Conservation (phyloP, 2,329 filamentous ascomycete genomes). For the Penicillium sp. region DNA sequence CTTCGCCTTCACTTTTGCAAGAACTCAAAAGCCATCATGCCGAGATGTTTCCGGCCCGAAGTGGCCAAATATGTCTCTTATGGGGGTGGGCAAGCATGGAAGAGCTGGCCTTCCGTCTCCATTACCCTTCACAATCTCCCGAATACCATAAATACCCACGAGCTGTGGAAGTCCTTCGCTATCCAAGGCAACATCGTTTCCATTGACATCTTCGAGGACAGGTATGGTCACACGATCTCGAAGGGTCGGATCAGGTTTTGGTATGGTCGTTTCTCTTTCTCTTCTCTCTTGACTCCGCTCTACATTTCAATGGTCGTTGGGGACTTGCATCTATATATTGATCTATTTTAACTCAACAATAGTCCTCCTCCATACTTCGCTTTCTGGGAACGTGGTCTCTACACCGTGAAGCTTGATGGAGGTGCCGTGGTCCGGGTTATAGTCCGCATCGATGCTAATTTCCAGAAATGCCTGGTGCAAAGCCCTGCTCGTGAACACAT, state of each 20-base stretch:
- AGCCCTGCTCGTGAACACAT: constrained; percentile 37
- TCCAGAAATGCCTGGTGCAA: constrained; percentile 20
- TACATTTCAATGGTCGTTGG: not conserved
- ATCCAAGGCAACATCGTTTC: constrained; percentile 53
- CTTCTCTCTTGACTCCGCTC: not conserved
- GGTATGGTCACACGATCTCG: constrained; percentile 39
- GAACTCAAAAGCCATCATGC: not conserved
- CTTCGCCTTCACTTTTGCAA: not conserved
- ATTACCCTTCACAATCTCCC: constrained; percentile 40
- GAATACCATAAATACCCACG: constrained; percentile 32
- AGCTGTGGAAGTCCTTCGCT: constrained; percentile 54
- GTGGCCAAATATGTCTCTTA: not conserved
- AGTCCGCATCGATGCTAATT: constrained; percentile 14
- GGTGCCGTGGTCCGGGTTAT: constrained; percentile 1
- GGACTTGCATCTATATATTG: not conserved
- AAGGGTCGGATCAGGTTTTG: constrained; percentile 56
- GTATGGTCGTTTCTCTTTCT: constrained; percentile 19
- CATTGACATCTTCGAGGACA: constrained; percentile 56
- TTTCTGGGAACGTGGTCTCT: constrained; percentile 50
- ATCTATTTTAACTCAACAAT: not conserved
- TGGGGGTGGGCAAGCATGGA: constrained; percentile 31
- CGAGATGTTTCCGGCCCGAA: not conserved
- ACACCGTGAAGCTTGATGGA: constrained; percentile 29
- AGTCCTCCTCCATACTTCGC: constrained; percentile 52
- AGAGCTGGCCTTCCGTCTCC: constrained; percentile 38